These are phyloP conservation scores for Clavispora asparagi DNA, from an alignment of 805 yeast species.

Conservation along the genomic window DNA sequence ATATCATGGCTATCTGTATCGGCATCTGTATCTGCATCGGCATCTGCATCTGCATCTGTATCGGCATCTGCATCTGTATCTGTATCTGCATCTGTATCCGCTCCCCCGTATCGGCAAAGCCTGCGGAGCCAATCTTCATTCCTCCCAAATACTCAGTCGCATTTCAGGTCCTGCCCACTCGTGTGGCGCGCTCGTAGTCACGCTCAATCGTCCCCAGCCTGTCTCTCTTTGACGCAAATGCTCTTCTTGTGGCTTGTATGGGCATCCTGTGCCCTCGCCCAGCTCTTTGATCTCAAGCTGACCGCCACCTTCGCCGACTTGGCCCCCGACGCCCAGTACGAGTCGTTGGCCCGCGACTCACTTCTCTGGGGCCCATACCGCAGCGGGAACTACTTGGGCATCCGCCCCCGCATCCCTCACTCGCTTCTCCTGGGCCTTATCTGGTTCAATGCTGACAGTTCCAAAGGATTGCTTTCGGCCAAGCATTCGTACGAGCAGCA, in stretches of 20 bases:
- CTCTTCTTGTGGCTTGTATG: not conserved
- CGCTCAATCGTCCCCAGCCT: not conserved
- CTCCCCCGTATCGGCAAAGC: no score
- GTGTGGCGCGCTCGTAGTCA: no score
- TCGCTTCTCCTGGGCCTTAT: conserved; percentile 74
- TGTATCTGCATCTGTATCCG: no score
- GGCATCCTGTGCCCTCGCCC: not conserved
- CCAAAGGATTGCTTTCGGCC: conserved; percentile 47
- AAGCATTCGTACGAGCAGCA: conserved; percentile 75
- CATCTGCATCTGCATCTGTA: no score
- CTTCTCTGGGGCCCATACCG: conserved; percentile 88
- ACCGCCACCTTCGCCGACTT: conserved; percentile 2
- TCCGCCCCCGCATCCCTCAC: conserved; percentile 75
- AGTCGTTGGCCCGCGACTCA: conserved; percentile 16
- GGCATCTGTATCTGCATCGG: no score
- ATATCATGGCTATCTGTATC: no score
- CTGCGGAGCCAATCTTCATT: no score
- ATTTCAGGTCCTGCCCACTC: no score
- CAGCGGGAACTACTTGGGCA: conserved; percentile 79
- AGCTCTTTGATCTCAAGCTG: not conserved
- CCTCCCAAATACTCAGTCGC: no score
- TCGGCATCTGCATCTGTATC: no score
- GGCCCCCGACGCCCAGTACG: conserved; percentile 8
- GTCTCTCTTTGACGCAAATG: not conserved
- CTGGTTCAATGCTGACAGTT: conserved; percentile 74